A percentile compares a stretch with the other conserved stretches of the same genome.
These are phyloP conservation scores for Exophiala xenobiotica DNA, from an alignment of 2,329 filamentous ascomycete species.

Conservation along the genomic window DNA sequence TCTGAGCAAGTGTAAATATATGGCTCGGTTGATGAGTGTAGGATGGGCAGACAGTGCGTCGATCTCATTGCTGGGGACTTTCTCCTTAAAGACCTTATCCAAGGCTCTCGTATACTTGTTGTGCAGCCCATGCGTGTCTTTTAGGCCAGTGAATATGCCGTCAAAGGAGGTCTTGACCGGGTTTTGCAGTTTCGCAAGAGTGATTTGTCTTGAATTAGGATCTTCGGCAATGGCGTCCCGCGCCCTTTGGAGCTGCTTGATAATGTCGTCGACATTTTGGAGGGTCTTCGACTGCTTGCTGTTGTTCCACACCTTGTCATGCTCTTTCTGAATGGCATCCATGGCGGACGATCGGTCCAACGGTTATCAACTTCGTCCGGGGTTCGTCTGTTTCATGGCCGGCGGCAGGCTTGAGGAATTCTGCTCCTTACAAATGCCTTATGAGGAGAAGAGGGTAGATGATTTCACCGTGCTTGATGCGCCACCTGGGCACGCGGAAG, in stretches of 20 bases:
- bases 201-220: constrained; percentile 68
- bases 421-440: neutral
- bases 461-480: too few relatives aligned
- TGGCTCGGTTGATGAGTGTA: constrained; percentile 81
- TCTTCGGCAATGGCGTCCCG: constrained; percentile 73
- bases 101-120: constrained; percentile 82
- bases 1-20: constrained; percentile 92
- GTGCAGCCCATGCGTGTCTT: constrained; percentile 77
- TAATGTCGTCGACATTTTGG: constrained; percentile 77
- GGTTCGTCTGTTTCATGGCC: neutral
- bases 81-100: constrained; percentile 73
- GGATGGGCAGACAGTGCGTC: constrained; percentile 76
- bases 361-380: neutral
- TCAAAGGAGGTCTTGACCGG: constrained; percentile 81
- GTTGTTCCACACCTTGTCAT: constrained; percentile 68
- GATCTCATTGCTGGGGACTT: constrained; percentile 71
- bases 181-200: constrained; percentile 80
- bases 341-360: constrained; percentile 39
- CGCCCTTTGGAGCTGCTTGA: constrained; percentile 72
- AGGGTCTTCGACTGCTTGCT: constrained; percentile 70
- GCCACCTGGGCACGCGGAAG: neutral
- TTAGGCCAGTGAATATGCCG: constrained; percentile 74
- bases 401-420: neutral
- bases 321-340: constrained; percentile 70
- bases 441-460: too few relatives aligned